phyloP scores from a whole-genome alignment of 441 rosid species.

The Theobroma grandiflorum region DNA sequence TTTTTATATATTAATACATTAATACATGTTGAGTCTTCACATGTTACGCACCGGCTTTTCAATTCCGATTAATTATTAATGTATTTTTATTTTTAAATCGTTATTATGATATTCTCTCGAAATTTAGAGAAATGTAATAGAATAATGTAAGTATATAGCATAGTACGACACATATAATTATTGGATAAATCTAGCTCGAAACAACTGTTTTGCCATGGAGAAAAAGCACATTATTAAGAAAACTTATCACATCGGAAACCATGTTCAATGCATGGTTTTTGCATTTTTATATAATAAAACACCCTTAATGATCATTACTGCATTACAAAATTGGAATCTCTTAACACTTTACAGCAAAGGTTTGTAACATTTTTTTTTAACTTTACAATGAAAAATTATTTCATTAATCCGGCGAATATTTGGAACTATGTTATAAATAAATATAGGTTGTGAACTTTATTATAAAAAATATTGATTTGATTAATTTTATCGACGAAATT shows the following conservation, averaged over 20 bases:
- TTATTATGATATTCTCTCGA: background rate
- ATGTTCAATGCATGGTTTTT: background rate
- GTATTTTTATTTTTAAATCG: background rate
- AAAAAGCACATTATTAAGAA: background rate
- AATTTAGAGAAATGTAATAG: constrained; percentile 8
- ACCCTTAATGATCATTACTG: background rate
- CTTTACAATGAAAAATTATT: background rate
- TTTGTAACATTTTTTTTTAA: background rate
- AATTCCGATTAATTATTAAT: background rate
- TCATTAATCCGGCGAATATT: background rate
- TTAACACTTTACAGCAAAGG: background rate
- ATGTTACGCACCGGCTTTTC: constrained; percentile 2
- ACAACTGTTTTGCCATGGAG: background rate
- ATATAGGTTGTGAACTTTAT: background rate
- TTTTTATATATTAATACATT: background rate
- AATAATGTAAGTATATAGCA: background rate
- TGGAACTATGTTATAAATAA: too few relatives aligned
- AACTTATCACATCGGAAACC: background rate
- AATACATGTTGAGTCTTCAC: background rate
- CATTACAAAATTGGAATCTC: background rate
- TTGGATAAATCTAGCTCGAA: background rate
- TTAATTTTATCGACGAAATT: background rate
- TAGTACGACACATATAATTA: background rate
- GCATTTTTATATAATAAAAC: background rate
- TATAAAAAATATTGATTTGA: background rate